Evolutionary conservation across 2,329 filamentous ascomycete species (phyloP).

Genomic region (Trichoderma sp.): DNA sequence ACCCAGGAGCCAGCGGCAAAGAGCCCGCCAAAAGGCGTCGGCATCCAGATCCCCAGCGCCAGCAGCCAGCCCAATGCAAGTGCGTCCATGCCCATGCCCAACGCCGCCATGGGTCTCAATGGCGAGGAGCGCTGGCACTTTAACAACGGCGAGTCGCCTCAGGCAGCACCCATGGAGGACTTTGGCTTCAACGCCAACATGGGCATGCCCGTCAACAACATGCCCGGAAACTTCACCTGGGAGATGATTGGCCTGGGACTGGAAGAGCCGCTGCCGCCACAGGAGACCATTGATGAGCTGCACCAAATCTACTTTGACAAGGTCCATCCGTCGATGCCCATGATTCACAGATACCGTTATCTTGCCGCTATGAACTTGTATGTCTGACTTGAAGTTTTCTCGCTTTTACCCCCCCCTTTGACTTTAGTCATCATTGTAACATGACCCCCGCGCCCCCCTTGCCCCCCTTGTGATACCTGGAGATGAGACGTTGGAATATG

Average conservation of each 20-base stretch:
- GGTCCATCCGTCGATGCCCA: constrained; percentile 77
- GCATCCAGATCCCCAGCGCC: constrained; percentile 26
- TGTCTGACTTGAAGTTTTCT: constrained; percentile 25
- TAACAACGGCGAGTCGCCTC: constrained; percentile 51
- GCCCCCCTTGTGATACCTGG: neutral
- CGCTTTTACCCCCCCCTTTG: neutral
- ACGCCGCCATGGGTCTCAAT: constrained; percentile 46
- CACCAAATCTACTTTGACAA: constrained; percentile 89
- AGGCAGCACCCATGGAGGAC: constrained; percentile 49
- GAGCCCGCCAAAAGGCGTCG: constrained; percentile 33
- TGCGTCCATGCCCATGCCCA: constrained; percentile 36
- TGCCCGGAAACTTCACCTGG: constrained; percentile 67
- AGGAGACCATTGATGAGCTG: constrained; percentile 75
- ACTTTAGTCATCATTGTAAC: neutral
- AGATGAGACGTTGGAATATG: neutral
- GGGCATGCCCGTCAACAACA: constrained; percentile 48
- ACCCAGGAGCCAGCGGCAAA: constrained; percentile 53
- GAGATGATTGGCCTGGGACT: constrained; percentile 65
- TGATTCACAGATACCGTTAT: constrained; percentile 87
- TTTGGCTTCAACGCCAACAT: constrained; percentile 54
- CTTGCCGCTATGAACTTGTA: constrained; percentile 82
- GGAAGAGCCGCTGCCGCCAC: constrained; percentile 57
- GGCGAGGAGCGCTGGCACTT: constrained; percentile 56
- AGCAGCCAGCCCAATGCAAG: constrained; percentile 31
- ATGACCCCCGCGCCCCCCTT: neutral